Conservation (phyloP, 2,329 filamentous ascomycete species). For the Macrophomina tecta region DNA sequence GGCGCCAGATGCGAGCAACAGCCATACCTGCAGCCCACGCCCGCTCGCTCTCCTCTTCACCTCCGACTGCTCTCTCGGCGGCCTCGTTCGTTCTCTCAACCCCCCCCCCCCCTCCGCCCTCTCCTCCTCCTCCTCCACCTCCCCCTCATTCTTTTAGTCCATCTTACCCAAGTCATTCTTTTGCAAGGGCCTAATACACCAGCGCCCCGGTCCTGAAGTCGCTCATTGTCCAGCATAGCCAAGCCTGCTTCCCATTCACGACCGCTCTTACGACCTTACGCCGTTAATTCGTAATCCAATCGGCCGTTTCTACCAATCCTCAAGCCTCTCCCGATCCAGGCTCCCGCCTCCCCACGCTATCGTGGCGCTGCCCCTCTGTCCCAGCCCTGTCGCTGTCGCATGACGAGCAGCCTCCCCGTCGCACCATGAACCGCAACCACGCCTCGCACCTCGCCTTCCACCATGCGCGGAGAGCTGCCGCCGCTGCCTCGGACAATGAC, state of each 20-base stretch:
- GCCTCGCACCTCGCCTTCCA: slow-evolving; percentile 40
- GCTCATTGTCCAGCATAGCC: slow-evolving; percentile 1
- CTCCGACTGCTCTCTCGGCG: slow-evolving; percentile 22
- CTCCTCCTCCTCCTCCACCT: neutral
- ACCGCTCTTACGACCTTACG: slow-evolving; percentile 42
- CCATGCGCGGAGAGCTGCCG: slow-evolving; percentile 35
- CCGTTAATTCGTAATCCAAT: slow-evolving; percentile 40
- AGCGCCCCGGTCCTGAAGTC: neutral
- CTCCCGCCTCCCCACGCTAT: slow-evolving; percentile 23
- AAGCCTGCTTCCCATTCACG: slow-evolving; percentile 12
- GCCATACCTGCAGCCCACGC: slow-evolving; percentile 23
- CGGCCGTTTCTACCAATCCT: neutral
- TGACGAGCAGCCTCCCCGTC: slow-evolving; percentile 28
- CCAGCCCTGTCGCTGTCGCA: slow-evolving; percentile 22
- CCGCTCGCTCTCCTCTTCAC: slow-evolving; percentile 24
- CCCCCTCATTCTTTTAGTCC: slow-evolving; percentile 20
- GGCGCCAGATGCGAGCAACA: slow-evolving; percentile 19
- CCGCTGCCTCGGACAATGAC: slow-evolving; percentile 29
- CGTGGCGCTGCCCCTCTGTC: neutral
- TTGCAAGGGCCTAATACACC: slow-evolving; percentile 28
- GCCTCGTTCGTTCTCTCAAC: slow-evolving; percentile 19
- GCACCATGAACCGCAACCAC: slow-evolving; percentile 39
- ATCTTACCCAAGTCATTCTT: slow-evolving; percentile 29
- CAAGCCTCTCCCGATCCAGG: slow-evolving; percentile 19
- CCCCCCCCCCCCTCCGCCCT: neutral